A percentile compares a stretch with the other conserved stretches of the same genome.
These are phyloP conservation scores for Urostyla sp. DNA, from an alignment of 73 alveolate species.

Conservation along the genomic window DNA sequence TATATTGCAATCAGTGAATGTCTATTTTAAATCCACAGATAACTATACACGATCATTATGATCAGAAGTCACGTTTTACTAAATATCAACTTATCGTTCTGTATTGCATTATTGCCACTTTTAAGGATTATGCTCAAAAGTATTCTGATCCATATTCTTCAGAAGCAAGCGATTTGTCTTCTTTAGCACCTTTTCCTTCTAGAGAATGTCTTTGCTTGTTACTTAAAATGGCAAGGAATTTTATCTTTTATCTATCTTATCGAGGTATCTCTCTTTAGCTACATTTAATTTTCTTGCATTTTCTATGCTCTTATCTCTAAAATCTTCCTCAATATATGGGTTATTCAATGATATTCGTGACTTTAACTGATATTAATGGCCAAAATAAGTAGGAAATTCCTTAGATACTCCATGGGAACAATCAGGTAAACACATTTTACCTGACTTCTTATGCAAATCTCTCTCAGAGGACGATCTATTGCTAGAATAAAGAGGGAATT, in stretches of 20 bases:
- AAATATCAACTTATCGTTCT: not conserved
- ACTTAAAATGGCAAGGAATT: not conserved
- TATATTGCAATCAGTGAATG: slow-evolving; percentile 23
- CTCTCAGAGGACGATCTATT: not conserved
- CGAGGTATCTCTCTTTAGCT: not conserved
- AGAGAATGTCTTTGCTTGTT: not conserved
- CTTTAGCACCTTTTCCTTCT: slow-evolving; percentile 14
- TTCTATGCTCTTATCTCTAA: slow-evolving; percentile 2
- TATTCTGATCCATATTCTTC: not conserved
- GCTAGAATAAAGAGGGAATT: slow-evolving; percentile 8
- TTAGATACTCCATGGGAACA: slow-evolving; percentile 21
- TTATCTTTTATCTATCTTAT: not conserved
- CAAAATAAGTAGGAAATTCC: slow-evolving; percentile 26
- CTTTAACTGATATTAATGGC: not conserved
- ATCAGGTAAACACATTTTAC: slow-evolving; percentile 18
- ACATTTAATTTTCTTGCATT: slow-evolving; percentile 1
- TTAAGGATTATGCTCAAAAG: not conserved
- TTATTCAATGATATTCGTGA: slow-evolving; percentile 6
- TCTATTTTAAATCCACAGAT: slow-evolving; percentile 19
- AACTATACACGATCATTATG: not conserved
- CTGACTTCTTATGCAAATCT: not conserved
- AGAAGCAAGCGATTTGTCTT: not conserved
- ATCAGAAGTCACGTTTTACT: not conserved
- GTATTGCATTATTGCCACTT: not conserved
- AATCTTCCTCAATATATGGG: slow-evolving; percentile 32